Base-by-base conservation (phyloP, 352 stramenopile genomes). In the Elongisporangium undulatum region DNA sequence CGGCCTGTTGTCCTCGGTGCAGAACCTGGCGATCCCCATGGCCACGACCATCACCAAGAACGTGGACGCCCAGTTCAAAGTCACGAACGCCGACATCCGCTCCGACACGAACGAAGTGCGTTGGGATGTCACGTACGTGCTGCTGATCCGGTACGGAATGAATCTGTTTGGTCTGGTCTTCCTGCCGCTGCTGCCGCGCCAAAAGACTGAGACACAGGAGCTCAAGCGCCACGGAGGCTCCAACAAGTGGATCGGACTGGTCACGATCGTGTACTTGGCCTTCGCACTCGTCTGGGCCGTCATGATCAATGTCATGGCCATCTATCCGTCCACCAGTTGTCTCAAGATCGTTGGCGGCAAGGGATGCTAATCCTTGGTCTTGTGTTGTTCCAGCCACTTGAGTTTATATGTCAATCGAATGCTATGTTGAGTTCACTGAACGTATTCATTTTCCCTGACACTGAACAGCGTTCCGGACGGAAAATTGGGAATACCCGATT, bases 1-100 rank as follows among this genome's bases (percentile, higher is more conserved):
- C 49, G 76, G 76, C 34, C 51, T 74, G 12, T 8, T 72, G 9
- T 61, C 68, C 22, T 74, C 68, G 10, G 52, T 70, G 6, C 49
- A 50, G 9, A 71, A 75, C 56, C 48, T 68, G 7, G 48, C 57
- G 23, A 6, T 7, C 5, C 67, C 67, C 2, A 62, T 74, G 41
- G 69, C 66, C 0, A 45, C 17, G 7, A 61, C 62, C 13, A 34
- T 72, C 4, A n/a, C 56, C 57, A 23, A 76, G 65, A 23, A 58
- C 41, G 49, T 77, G 3, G 17, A 61, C 41, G 38, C 39, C 13
- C 9, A 59, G 50, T 77, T 71, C 22, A 4, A 57, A 16, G 53
- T 77, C 34, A 63, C 50, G 20, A 66, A 72, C 38, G 49, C 51
- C 15, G 51, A 67, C 52, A 64, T 77, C n/a, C 26, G 60, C 34